Base-by-base conservation (phyloP, 1,284 basidiomycete species). In the Acaromyces ingoldii region DNA sequence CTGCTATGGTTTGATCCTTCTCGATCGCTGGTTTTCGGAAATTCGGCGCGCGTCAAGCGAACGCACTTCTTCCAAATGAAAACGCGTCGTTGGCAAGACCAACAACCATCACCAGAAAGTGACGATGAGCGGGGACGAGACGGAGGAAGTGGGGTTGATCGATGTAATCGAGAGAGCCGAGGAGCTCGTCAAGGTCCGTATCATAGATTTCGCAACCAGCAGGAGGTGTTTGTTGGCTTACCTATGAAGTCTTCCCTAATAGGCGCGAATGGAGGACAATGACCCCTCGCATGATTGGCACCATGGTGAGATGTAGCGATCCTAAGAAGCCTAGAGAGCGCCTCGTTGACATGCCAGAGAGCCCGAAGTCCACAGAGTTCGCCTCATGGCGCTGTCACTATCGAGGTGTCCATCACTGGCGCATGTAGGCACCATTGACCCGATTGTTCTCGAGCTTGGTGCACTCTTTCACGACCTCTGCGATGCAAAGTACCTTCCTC, bases 211-310 rank as follows among this genome's bases (percentile, higher is more conserved):
- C 38, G 38, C 7, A 7, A 19, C 9, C 17, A 9, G 21, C 13
- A n/a, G n/a, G n/a, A n/a, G n/a, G n/a, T n/a, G n/a, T n/a, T n/a
- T n/a, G n/a, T n/a, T n/a, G n/a, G n/a, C n/a, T n/a, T n/a, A n/a
- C n/a, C n/a, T n/a, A n/a, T n/a, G n/a, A n/a, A 7, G 13, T 40
- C 17, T 40, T 7, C 7, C 17, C 17, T 9, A 9, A 19, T 25
- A 40, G 38, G 42, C 30, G 19, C 30, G 34, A 28, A 31, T 45
- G 19, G 17, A 29, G 24, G 24, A 45, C 61, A 91, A 91, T 73
- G 91, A 93, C 72, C 86, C 89, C 0, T 90, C 88, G 15, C 91
- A 95, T 74, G 91, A 95, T 76, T 84, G 81, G 63, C 85, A 85
- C 59, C 91, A 95, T 69, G 48, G 45, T 47, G 24, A 4, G 41